Evolutionary conservation across 129 eudicot genomes (phyloP).

Genomic region (Tagetes patula): DNA sequence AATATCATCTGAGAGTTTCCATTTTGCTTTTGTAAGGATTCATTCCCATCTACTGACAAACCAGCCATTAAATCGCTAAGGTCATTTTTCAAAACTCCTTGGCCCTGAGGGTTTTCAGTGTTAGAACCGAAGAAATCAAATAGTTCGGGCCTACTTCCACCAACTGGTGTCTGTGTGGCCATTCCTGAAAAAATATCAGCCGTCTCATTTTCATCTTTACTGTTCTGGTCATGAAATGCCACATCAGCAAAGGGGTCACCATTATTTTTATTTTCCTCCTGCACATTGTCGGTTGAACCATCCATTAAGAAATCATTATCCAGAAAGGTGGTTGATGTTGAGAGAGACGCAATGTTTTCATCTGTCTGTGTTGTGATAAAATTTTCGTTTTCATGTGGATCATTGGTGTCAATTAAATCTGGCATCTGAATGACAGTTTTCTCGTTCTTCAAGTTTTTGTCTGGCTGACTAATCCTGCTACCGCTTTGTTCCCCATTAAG

Average conservation of each 20-base stretch:
- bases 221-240: constrained; percentile 56
- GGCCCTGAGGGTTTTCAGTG: constrained; percentile 33
- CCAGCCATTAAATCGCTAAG: constrained; percentile 69
- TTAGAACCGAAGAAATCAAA: constrained; percentile 65
- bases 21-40: constrained; percentile 39
- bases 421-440: constrained; percentile 62
- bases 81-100: constrained; percentile 33
- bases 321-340: constrained; percentile 42
- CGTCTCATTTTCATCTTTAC: constrained; percentile 49
- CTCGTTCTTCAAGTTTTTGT: constrained; percentile 39
- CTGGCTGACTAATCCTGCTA: constrained; percentile 40
- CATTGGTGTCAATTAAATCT: constrained; percentile 80
- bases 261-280: constrained; percentile 39
- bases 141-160: constrained; percentile 47
- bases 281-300: constrained; percentile 30
- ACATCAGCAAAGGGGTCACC: constrained; percentile 99
- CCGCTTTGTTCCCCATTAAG: constrained; percentile 55
- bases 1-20: constrained; percentile 32
- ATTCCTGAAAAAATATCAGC: constrained; percentile 77
- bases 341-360: constrained; percentile 34
- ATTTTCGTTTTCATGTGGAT: constrained; percentile 48
- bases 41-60: constrained; percentile 55
- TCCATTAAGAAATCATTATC: constrained; percentile 70
- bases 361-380: constrained; percentile 32
- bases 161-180: constrained; percentile 42